Evolutionary conservation across 805 yeast genomes (phyloP).

Genomic region (Brettanomyces anomalus): DNA sequence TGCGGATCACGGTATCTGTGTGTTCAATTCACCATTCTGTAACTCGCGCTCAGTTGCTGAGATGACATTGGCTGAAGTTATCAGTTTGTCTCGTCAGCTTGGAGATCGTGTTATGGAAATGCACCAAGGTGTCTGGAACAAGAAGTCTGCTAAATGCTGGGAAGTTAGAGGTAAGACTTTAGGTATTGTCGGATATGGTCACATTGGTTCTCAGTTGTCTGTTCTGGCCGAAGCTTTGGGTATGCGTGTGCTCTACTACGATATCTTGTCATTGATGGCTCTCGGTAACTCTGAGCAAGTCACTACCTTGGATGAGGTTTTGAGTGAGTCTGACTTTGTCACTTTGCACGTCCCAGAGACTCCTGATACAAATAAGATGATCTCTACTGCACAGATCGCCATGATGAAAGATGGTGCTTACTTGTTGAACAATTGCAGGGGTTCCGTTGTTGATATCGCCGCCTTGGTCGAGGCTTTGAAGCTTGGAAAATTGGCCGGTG

Average conservation of each 20-base stretch:
- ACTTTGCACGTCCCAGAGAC: constrained; percentile 93
- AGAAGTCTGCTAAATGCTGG: constrained; percentile 93
- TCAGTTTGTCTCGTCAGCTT: constrained; percentile 88
- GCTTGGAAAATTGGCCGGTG: constrained; percentile 92
- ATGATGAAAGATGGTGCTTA: constrained; percentile 96
- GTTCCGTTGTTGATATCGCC: constrained; percentile 94
- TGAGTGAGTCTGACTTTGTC: constrained; percentile 77
- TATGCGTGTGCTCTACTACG: constrained; percentile 92
- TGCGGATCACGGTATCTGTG: constrained; percentile 88
- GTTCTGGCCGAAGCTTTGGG: constrained; percentile 97
- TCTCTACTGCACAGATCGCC: constrained; percentile 83
- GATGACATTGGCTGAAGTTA: constrained; percentile 90
- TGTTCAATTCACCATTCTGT: constrained; percentile 87
- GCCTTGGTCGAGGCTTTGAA: constrained; percentile 88
- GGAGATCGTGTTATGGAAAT: constrained; percentile 95
- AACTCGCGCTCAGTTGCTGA: constrained; percentile 98
- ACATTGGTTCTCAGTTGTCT: constrained; percentile 94
- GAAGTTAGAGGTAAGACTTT: constrained; percentile 97
- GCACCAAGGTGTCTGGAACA: constrained; percentile 97
- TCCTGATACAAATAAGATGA: constrained; percentile 82
- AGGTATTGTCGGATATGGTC: constrained; percentile 97
- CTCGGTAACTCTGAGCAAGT: constrained; percentile 96
- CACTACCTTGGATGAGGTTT: constrained; percentile 70
- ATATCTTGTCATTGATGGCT: constrained; percentile 87
- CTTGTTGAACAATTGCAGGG: constrained; percentile 93